Base-by-base conservation (phyloP, 441 rosid species). In the Populus hybrid region DNA sequence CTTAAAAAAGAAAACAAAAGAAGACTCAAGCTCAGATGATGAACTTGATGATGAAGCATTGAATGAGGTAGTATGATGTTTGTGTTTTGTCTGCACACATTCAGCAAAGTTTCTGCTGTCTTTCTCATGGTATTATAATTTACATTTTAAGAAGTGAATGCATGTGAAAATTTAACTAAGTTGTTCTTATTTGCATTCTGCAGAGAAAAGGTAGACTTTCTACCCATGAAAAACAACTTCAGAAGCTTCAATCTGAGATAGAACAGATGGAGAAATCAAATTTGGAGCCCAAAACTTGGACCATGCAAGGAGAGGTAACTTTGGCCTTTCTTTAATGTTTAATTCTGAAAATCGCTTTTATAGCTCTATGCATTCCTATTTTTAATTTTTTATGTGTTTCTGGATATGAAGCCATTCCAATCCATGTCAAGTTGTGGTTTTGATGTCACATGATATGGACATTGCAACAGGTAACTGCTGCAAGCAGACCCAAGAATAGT, bases 261-360 rank as follows among this genome's bases (percentile, higher is more conserved):
- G 87, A 88, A 80, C 85, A 82, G 83, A 89, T 95, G 98, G 98
- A 94, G 88, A 90, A 87, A 84, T 87, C 90, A 79, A 94, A 93
- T 85, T 75, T 95, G 83, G 99, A 94, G 82, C 87, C 94, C 12
- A 95, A 93, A 82, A 78, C 86, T 71, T 95, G 99, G 99, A 95
- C 97, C 75, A 91, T 95, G 99, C 93, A 79, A 76, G 99, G 99
- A 88, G 99, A 95, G 98, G 99, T 93, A 85, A 75, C n/a, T 73
- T 71, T 69, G 50, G 81, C 54, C 76, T 75, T 67, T 1, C 8
- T 65, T 66, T 63, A 6, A n/a, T 67, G 11, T 67, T 9, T 73
- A 38, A 77, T 34, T 67, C 50, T 24, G 54, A 46, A 30, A 59
- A 36, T 64, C 2, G 1, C 50, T 50, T 23, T 18, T 38, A 26